Conservation (phyloP, 2,329 filamentous ascomycete species). For the Echinosphaeria canescens region DNA sequence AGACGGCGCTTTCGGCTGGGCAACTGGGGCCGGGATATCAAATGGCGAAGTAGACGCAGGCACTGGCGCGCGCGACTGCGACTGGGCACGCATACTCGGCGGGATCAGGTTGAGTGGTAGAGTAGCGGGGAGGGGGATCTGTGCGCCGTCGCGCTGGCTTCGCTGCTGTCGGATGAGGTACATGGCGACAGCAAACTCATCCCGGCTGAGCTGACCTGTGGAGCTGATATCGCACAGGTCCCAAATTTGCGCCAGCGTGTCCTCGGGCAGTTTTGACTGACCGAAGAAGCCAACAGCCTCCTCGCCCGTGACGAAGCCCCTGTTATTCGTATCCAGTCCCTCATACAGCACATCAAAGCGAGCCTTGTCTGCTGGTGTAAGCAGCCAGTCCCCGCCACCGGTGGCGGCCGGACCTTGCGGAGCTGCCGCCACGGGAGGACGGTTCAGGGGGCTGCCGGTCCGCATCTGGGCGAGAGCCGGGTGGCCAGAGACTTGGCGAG, state of each 20-base stretch:
- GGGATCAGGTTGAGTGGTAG: slow-evolving; percentile 69
- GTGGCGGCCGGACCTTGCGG: slow-evolving; percentile 17
- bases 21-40: slow-evolving; percentile 17
- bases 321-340: slow-evolving; percentile 58
- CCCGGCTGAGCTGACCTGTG: slow-evolving; percentile 62
- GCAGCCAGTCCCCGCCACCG: slow-evolving; percentile 44
- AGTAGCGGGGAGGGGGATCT: slow-evolving; percentile 43
- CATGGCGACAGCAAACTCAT: slow-evolving; percentile 96
- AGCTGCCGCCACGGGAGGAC: slow-evolving; percentile 21
- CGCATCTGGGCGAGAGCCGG: slow-evolving; percentile 33
- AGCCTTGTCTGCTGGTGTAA: slow-evolving; percentile 64
- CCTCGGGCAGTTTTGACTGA: slow-evolving; percentile 76
- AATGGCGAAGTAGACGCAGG: slow-evolving; percentile 31
- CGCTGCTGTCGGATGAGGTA: slow-evolving; percentile 85
- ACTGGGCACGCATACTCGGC: slow-evolving; percentile 57
- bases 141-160: slow-evolving; percentile 40
- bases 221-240: slow-evolving; percentile 89
- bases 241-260: slow-evolving; percentile 86
- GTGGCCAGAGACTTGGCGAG: slow-evolving; percentile 60
- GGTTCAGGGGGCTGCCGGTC: slow-evolving; percentile 33
- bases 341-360: slow-evolving; percentile 77
- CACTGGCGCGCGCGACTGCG: slow-evolving; percentile 26
- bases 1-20: slow-evolving; percentile 27
- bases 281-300: slow-evolving; percentile 90
- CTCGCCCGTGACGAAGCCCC: slow-evolving; percentile 77